Evolutionary conservation across 305 asterid species (phyloP), one percentile per base, ranked within the genome.

Genomic region (Fraxinus albicans): DNA sequence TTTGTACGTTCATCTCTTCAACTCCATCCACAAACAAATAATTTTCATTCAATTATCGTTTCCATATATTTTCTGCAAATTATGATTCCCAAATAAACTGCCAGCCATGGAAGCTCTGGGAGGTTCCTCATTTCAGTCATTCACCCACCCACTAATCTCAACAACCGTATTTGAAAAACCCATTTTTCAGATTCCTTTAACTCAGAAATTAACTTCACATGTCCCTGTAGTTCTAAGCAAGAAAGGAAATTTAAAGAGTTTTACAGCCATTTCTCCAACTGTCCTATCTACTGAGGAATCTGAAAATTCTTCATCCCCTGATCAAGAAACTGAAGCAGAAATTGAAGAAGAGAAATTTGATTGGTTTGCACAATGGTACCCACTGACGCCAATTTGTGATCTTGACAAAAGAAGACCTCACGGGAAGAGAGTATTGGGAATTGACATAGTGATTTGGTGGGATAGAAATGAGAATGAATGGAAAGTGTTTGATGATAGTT

Each of bases 371-470:
- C 84, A 96, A n/a, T 96, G 99, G 98, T 96, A 96, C 15, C 98
- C 98, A 2, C 84, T 96, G 82, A 91, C 91, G 89, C 97, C 99
- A 4, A 82, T 89, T 17, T 87, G 93, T 85, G 99, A 94, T 85
- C 97, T 96, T 79, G 98, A 96, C 73, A 94, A 92, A 88, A 91
- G 98, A 72, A 91, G 94, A 87, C 99, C 98, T 13, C 94, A 86
- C 60, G 99, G 95, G 81, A 96, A 89, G 90, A 96, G 82, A 81
- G 95, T 94, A 70, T 75, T 96, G 29, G 99, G 99, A 6, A 80
- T 96, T n/a, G 98, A 96, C 84, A 25, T 96, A 23, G 99, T 94
- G 84, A 84, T 90, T 19, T 96, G 99, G 99, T 96, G 95, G 94
- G 98, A 94, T 65, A 91, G 81, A 82, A 93, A 89, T 84, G 97